A percentile compares a stretch with the other conserved stretches of the same genome.
These are phyloP conservation scores for Gossypium gossypioides DNA, from an alignment of 441 rosid genomes.

Conservation along the genomic window DNA sequence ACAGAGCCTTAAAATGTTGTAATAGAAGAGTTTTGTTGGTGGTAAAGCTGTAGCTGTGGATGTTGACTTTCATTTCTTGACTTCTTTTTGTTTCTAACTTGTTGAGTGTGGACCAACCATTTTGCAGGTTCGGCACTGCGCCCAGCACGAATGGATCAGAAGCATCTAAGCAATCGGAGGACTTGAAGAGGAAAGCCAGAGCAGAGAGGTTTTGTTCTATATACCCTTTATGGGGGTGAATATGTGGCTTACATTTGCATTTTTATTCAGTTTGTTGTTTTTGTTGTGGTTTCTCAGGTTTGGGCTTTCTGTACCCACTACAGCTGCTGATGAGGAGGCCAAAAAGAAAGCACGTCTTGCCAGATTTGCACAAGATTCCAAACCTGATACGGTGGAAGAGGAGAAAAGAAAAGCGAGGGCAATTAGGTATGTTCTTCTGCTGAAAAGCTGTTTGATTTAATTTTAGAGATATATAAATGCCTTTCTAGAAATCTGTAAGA, in stretches of 20 bases:
- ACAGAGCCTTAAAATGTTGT: neutral
- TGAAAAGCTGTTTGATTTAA: neutral
- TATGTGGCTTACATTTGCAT: slow-evolving; percentile 4
- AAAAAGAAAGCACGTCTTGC: slow-evolving; percentile 87
- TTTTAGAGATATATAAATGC: neutral
- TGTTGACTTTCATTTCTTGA: neutral
- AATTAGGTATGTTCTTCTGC: slow-evolving; percentile 34
- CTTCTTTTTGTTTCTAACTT: neutral
- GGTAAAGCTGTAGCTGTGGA: neutral
- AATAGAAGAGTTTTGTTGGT: neutral
- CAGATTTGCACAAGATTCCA: slow-evolving; percentile 47
- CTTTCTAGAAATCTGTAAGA: neutral
- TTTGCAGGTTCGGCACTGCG: slow-evolving; percentile 49
- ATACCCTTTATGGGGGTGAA: neutral
- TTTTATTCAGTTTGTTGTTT: neutral
- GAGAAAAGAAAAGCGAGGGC: slow-evolving; percentile 81
- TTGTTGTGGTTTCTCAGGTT: slow-evolving; percentile 37
- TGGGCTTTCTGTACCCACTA: slow-evolving; percentile 47
- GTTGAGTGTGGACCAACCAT: slow-evolving; percentile 12
- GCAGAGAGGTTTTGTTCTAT: slow-evolving; percentile 59
- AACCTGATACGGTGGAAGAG: slow-evolving; percentile 50
- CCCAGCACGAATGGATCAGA: slow-evolving; percentile 30
- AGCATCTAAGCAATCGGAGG: slow-evolving; percentile 50
- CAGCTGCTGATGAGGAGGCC: slow-evolving; percentile 45
- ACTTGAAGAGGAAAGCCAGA: slow-evolving; percentile 79